Base-by-base conservation (phyloP, 495 filamentous ascomycete species). In the Penicillium dipodomyicola region DNA sequence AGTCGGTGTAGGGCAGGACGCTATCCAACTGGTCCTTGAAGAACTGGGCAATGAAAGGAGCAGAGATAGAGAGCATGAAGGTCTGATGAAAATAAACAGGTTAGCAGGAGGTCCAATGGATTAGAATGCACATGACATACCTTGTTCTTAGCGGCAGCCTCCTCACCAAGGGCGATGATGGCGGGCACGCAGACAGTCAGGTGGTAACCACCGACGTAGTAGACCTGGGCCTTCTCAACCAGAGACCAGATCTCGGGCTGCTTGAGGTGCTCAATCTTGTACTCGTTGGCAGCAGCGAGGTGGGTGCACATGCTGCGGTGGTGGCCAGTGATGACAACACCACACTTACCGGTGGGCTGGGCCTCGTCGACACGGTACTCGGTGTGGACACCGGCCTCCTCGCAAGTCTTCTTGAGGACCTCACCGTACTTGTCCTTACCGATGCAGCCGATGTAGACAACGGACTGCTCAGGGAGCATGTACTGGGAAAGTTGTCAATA, bases 1-100 rank as follows among this genome's bases (percentile, higher is more conserved):
- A 96, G 79, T 99, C 94, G 79, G 89, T 93, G 84, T 96, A 97
- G 20, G 87, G 88, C 10, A 88, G 80, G 3, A 87, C 87, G 60
- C 84, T 82, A 74, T 94, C 91, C 39, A 99, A 82, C 55, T 85
- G 90, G 19, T 96, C 92, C 81, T 96, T 97, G 85, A 97, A 99
- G 83, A 96, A 96, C 72, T 93, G 87, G 37, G 88, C 77, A 61
- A 99, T 95, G 84, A 97, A 99, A 29, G 95, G 94, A 20, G 94
- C 94, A 39, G 88, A 91, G 39, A 98, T 82, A 56, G 89, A 91
- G 56, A 98, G 84, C 66, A 92, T 84, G 76, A 97, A 96, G 49
- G 82, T 69, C 87, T 86, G 54, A 10, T 44, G 23, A 30, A 46
- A 50, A 43, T 20, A 40, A 23, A 32, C 56, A 46, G 54, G 33